Evolutionary conservation across 2,329 filamentous ascomycete genomes (phyloP).

Genomic region (Thyridium curvatum): DNA sequence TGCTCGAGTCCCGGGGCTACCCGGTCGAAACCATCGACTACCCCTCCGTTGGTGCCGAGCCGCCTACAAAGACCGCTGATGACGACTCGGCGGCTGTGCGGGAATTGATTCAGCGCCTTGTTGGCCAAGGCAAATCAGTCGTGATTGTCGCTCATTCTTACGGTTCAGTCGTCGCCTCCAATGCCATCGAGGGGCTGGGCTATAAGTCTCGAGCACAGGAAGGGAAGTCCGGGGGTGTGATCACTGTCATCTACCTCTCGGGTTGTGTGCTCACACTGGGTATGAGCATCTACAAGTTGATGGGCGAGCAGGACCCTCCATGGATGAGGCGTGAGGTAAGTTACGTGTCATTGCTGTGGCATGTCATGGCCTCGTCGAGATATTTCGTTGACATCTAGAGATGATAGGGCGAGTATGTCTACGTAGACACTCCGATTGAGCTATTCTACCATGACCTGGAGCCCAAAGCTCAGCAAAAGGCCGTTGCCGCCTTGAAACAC

Average conservation of each 20-base stretch:
- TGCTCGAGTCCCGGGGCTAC: conserved; percentile 18
- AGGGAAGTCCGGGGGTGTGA: conserved; percentile 5
- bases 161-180: conserved; percentile 5
- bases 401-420: conserved; percentile 5
- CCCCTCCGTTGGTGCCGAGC: conserved; percentile 21
- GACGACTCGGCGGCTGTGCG: conserved; percentile 22
- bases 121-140: conserved; percentile 17
- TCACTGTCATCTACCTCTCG: conserved; percentile 6
- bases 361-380: no score
- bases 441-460: conserved; percentile 7
- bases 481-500: conserved; percentile 2
- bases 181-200: conserved; percentile 4
- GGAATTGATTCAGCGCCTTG: conserved; percentile 10
- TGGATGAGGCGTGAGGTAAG: conserved; percentile 6
- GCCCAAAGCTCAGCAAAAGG: background rate
- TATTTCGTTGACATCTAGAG: background rate
- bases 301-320: conserved; percentile 3
- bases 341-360: no score
- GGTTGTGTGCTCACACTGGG: conserved; percentile 4
- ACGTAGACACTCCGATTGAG: conserved; percentile 1
- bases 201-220: conserved; percentile 2
- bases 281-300: conserved; percentile 4
- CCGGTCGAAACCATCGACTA: conserved; percentile 19
- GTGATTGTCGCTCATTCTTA: conserved; percentile 9
- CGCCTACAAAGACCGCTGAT: conserved; percentile 9